Evolutionary conservation across 768 basidiomycete genomes (phyloP).

Genomic region (Crassisporium funariophilum): DNA sequence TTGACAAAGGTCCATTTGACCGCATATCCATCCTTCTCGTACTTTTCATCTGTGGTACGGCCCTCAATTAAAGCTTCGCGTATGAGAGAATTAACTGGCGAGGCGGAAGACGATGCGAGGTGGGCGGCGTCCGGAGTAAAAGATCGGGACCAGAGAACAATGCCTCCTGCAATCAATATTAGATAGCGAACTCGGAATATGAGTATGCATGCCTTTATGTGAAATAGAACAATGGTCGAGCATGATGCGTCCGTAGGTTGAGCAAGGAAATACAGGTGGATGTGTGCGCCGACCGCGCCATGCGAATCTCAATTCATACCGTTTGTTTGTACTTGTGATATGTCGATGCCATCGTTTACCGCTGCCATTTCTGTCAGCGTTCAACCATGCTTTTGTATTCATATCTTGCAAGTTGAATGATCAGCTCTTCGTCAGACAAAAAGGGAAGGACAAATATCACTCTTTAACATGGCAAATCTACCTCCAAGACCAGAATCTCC

Average conservation of each 20-base stretch:
- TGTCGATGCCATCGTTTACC: too few species aligned
- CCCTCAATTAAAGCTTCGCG: slow-evolving; percentile 93
- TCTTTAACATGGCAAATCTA: slow-evolving; percentile 40
- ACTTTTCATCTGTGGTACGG: slow-evolving; percentile 75
- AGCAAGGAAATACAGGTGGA: slow-evolving; percentile 5
- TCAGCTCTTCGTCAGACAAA: not conserved
- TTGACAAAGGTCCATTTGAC: slow-evolving; percentile 96
- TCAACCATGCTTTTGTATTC: too few species aligned
- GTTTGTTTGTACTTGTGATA: not conserved
- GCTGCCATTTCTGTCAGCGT: too few species aligned
- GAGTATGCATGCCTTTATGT: slow-evolving; percentile 69
- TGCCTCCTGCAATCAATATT: slow-evolving; percentile 60
- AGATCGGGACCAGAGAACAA: slow-evolving; percentile 93
- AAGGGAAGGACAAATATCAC: not conserved
- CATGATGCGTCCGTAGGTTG: slow-evolving; percentile 61
- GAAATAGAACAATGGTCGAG: slow-evolving; percentile 96
- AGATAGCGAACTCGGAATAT: slow-evolving; percentile 2
- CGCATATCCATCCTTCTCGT: slow-evolving; percentile 93
- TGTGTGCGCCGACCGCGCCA: too few species aligned
- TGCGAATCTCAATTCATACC: too few species aligned
- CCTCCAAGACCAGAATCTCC: slow-evolving; percentile 42
- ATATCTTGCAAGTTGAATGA: too few species aligned
- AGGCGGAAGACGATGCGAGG: slow-evolving; percentile 68
- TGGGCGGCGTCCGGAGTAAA: slow-evolving; percentile 86
- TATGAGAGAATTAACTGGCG: slow-evolving; percentile 87